A percentile compares a stretch with the other conserved stretches of the same genome.
phyloP scores from a whole-genome alignment of 176 grass and related monocot species.

The Triticum aestivum region IWGSC_CS_RefSeq_v2.1 NC_057811.1:349170243-349170742 shows the following conservation, averaged over 20 bases:
- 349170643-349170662: neutral
- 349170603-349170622: neutral
- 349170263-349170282: slow-evolving; percentile 66
- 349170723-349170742: slow-evolving; percentile 70
- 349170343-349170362: slow-evolving; percentile 21
- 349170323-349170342: slow-evolving; percentile 44
- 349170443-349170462: slow-evolving; percentile 66
- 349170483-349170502: neutral
- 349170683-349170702: slow-evolving; percentile 29
- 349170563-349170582: neutral
- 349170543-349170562: neutral
- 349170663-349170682: neutral
- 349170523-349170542: neutral
- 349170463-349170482: neutral
- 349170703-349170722: slow-evolving; percentile 61
- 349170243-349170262: slow-evolving; percentile 48
- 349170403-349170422: slow-evolving; percentile 34
- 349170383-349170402: slow-evolving; percentile 44
- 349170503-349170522: neutral
- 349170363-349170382: slow-evolving; percentile 34
- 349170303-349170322: slow-evolving; percentile 46
- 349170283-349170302: slow-evolving; percentile 28
- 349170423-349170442: slow-evolving; percentile 67
- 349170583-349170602: neutral
- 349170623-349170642: neutral